Evolutionary conservation across 169 alveolate species (phyloP).

Genomic region (Perkinsus olseni): DNA sequence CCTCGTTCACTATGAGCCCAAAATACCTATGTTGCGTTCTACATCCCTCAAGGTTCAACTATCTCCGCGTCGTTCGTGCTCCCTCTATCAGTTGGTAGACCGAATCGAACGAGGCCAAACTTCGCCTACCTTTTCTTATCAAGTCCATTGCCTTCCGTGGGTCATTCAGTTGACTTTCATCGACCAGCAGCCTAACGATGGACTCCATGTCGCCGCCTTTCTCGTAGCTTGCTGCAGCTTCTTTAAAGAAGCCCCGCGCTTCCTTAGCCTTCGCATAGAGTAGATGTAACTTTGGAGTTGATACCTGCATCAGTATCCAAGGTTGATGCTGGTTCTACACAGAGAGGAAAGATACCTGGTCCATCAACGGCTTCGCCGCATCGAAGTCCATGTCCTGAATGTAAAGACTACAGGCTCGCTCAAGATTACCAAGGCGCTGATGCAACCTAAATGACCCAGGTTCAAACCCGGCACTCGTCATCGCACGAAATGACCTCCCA

Average conservation of each 20-base stretch:
- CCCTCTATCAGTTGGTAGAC: too few species aligned
- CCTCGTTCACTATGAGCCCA: too few species aligned
- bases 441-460: neutral
- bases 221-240: slow-evolving; percentile 72
- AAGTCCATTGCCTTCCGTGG: slow-evolving; percentile 31
- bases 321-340: too few species aligned
- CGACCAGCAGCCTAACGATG: slow-evolving; percentile 59
- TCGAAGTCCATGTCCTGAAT: slow-evolving; percentile 26
- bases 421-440: neutral
- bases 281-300: slow-evolving; percentile 63
- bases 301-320: slow-evolving; percentile 29
- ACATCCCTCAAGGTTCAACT: too few species aligned
- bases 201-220: slow-evolving; percentile 66
- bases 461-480: neutral
- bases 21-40: too few species aligned
- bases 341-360: too few species aligned
- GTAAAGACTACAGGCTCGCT: neutral
- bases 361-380: slow-evolving; percentile 20
- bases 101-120: too few species aligned
- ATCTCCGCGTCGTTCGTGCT: too few species aligned
- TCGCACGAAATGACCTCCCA: neutral
- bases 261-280: slow-evolving; percentile 79
- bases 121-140: slow-evolving; percentile 6
- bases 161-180: slow-evolving; percentile 34
- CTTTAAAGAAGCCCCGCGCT: slow-evolving; percentile 57